Conservation (phyloP, 2,329 filamentous ascomycete genomes). For the Huntiella decipiens region DNA sequence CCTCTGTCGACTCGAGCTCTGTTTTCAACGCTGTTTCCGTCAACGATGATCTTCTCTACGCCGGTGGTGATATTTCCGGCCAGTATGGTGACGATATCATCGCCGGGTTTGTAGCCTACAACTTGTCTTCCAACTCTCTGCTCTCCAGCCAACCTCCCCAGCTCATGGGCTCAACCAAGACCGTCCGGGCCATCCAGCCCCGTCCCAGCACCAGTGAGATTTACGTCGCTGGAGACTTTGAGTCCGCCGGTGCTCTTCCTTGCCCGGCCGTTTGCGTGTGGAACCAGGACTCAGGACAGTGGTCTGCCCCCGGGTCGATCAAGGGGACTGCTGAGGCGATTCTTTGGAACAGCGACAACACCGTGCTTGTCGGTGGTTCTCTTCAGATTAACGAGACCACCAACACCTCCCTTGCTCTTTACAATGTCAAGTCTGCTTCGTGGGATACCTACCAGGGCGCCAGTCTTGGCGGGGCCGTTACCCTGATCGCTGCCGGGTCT, state of each 20-base stretch:
- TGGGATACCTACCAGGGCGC: constrained; percentile 50
- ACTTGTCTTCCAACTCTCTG: constrained; percentile 47
- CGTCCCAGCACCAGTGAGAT: constrained; percentile 54
- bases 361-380: constrained; percentile 60
- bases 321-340: constrained; percentile 52
- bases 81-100: constrained; percentile 42
- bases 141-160: constrained; percentile 50
- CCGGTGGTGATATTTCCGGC: constrained; percentile 64
- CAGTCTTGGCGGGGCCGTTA: constrained; percentile 58
- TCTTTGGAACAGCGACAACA: constrained; percentile 54
- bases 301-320: constrained; percentile 61
- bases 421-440: constrained; percentile 43
- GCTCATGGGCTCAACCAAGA: constrained; percentile 47
- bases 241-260: constrained; percentile 61
- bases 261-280: constrained; percentile 73
- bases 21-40: constrained; percentile 55
- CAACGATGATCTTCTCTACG: constrained; percentile 51
- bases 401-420: constrained; percentile 48
- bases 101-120: constrained; percentile 61
- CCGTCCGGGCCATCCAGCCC: constrained; percentile 58
- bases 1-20: constrained; percentile 49
- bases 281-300: constrained; percentile 49
- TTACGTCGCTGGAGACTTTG: constrained; percentile 73
- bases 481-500: constrained; percentile 56
- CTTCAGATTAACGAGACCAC: constrained; percentile 47